A percentile compares a stretch with the other conserved stretches of the same genome.
phyloP scores from a whole-genome alignment of 2,329 filamentous ascomycete species.

The Diplocarpon rosae region DNA sequence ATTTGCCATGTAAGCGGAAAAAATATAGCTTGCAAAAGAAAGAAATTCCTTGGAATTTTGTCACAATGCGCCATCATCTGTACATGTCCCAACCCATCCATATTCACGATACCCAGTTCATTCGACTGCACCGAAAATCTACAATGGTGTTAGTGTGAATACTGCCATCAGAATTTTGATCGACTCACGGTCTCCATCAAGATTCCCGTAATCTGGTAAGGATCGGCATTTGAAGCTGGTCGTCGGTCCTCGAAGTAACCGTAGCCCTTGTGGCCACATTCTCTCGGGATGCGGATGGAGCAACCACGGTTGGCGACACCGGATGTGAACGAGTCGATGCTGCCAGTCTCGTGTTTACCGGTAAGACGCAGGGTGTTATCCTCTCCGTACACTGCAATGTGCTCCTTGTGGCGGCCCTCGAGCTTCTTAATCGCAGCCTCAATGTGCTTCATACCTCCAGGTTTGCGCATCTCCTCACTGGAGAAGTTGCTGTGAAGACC shows the following conservation, averaged over 20 bases:
- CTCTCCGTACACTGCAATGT: conserved; percentile 90
- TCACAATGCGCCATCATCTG: conserved; percentile 8
- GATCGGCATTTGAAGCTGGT: conserved; percentile 76
- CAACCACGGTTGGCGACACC: conserved; percentile 94
- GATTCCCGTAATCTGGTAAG: conserved; percentile 53
- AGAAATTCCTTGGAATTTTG: conserved; percentile 14
- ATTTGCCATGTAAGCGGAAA: conserved; percentile 10
- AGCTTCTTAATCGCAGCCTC: conserved; percentile 79
- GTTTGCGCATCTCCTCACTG: conserved; percentile 74
- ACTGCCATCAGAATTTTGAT: neutral
- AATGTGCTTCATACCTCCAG: conserved; percentile 93
- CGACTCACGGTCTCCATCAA: conserved; percentile 29
- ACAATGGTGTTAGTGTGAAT: conserved; percentile 11
- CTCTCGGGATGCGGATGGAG: conserved; percentile 84
- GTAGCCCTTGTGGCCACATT: conserved; percentile 75
- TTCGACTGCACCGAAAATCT: conserved; percentile 26
- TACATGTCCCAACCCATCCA: neutral
- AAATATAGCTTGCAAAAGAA: conserved; percentile 17
- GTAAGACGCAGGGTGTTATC: conserved; percentile 93
- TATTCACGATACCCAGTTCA: conserved; percentile 4
- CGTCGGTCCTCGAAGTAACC: conserved; percentile 88
- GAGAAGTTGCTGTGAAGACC: conserved; percentile 93
- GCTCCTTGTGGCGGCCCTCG: conserved; percentile 65
- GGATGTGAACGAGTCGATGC: conserved; percentile 86
- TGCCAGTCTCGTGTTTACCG: conserved; percentile 86